Conservation (phyloP, 805 yeast genomes). For the Ogataea pini region DNA sequence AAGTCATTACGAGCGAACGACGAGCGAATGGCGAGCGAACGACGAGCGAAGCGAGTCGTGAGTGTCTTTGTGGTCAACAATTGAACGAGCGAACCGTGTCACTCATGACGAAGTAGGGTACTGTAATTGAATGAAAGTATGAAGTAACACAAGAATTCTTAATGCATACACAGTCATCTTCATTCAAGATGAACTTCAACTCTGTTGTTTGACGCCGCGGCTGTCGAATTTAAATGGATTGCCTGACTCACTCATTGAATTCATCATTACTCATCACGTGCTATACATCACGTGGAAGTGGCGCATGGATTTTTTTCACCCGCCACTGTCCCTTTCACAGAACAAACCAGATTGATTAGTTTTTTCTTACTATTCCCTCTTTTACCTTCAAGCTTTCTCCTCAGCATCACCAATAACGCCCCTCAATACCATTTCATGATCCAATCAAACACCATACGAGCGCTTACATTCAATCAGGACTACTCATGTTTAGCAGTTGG, state of each 20-base stretch:
- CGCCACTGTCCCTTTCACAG: neutral
- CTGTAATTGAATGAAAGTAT: too few species aligned
- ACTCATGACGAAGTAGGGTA: too few species aligned
- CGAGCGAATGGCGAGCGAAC: neutral
- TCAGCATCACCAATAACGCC: neutral
- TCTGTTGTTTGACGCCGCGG: too few species aligned
- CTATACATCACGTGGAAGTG: neutral
- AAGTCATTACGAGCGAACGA: too few species aligned
- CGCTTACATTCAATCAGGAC: slow-evolving; percentile 76
- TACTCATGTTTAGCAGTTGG: slow-evolving; percentile 79
- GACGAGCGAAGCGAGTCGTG: neutral
- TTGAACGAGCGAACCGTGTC: too few species aligned
- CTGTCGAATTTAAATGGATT: too few species aligned
- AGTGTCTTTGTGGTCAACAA: neutral
- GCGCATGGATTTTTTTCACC: neutral
- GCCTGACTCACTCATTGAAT: too few species aligned
- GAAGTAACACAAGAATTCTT: too few species aligned
- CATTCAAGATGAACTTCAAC: too few species aligned
- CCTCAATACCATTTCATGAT: slow-evolving; percentile 8
- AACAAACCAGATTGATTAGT: too few species aligned
- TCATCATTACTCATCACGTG: neutral
- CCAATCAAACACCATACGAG: slow-evolving; percentile 13
- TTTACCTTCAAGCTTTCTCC: neutral
- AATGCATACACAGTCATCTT: too few species aligned
- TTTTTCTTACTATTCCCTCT: neutral